These are phyloP conservation scores for Cadophora malorum DNA, from an alignment of 2,329 filamentous ascomycete species.

Conservation along the genomic window DNA sequence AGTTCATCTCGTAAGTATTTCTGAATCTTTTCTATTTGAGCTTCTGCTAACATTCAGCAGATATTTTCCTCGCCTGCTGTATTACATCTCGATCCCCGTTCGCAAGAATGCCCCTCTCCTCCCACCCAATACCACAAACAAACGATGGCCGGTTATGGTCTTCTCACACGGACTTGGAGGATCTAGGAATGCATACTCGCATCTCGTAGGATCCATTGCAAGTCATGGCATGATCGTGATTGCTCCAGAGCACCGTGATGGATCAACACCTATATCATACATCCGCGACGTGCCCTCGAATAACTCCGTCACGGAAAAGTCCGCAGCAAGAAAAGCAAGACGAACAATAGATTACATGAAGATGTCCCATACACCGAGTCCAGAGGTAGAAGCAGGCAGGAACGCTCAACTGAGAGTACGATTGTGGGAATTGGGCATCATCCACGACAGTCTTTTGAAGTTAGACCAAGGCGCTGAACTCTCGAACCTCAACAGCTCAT, in stretches of 20 bases:
- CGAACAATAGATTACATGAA: conserved; percentile 51
- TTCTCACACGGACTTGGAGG: conserved; percentile 89
- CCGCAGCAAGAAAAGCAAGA: conserved; percentile 38
- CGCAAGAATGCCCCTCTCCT: conserved; percentile 73
- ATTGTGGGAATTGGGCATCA: conserved; percentile 77
- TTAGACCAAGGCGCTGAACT: conserved; percentile 63
- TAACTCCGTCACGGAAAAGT: conserved; percentile 46
- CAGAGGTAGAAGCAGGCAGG: conserved; percentile 69
- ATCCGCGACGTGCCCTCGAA: conserved; percentile 64
- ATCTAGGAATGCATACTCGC: conserved; percentile 84
- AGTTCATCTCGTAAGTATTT: conserved; percentile 62
- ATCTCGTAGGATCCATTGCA: conserved; percentile 77
- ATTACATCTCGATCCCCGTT: conserved; percentile 76
- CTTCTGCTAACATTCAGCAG: conserved; percentile 48
- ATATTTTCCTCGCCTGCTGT: conserved; percentile 72
- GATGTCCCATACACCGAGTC: conserved; percentile 66
- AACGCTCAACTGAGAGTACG: conserved; percentile 77
- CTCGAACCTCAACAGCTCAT: conserved; percentile 60
- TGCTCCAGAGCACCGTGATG: conserved; percentile 83
- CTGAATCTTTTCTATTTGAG: background rate
- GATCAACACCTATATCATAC: conserved; percentile 76
- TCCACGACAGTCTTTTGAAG: conserved; percentile 71
- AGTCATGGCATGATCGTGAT: conserved; percentile 83
- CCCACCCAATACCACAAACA: conserved; percentile 52
- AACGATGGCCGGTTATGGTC: conserved; percentile 79